Evolutionary conservation across 2,329 filamentous ascomycete species (phyloP), one percentile per base, ranked within the genome.

Genomic region (Colletotrichum horii): DNA sequence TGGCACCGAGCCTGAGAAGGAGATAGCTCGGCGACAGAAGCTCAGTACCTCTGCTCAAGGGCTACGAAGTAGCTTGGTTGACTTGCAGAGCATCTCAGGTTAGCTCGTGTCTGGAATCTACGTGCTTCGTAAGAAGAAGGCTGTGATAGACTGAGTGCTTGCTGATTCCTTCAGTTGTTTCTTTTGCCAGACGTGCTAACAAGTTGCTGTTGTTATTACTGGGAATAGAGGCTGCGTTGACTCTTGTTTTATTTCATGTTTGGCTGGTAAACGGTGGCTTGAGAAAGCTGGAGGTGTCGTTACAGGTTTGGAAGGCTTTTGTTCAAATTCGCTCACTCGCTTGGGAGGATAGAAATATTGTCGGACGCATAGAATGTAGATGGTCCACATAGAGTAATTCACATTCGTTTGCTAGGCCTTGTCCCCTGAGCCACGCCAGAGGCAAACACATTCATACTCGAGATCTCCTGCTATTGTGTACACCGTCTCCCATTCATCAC

Each of bases 1-100:
- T 6, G 74, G 74, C 8, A 60, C 70, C 2, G 74, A 76, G n/a
- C 61, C 60, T 1, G 74, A 74, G 15, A 66, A 24, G 11, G 62
- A 75, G 32, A 34, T 67, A 14, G 12, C 12, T 22, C 62, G 69
- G 22, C 73, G 73, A 2, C 69, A 72, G 6, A 73, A 62, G 26
- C 38, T 75, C 3, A 24, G 4, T 8, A n/a, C 4, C 9, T 43
- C 56, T 11, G 43, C 32, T 4, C n/a, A 75, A n/a, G 62, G 73
- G 1, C 26, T 75, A 16, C 62, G 55, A 4, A 62, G 26, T 12
- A 75, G 73, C 12, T 62, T 75, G 4, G 4, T 56, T 4, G 73
- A 72, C 16, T 43, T 72, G 22, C 69, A 75, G 4, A 32, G 61
- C 30, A 30, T 55, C 8, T 62, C 61, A 66, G 61, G 19, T 34